Evolutionary conservation across 441 rosid genomes (phyloP).

Genomic region (Eutrema salsugineum): DNA sequence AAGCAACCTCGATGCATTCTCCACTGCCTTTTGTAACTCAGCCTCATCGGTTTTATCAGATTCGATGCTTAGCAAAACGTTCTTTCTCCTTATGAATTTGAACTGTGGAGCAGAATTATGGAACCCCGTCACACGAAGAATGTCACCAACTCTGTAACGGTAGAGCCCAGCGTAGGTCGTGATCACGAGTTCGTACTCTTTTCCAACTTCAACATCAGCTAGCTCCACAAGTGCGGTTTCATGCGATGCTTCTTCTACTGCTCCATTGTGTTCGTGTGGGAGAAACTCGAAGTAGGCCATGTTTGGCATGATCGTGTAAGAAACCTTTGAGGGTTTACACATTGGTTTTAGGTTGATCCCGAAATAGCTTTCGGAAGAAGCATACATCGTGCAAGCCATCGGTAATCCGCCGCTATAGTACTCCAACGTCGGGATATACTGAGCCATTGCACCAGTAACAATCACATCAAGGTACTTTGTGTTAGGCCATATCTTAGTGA

Average conservation of each 20-base stretch:
- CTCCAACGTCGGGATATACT: slow-evolving; percentile 61
- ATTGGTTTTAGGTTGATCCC: slow-evolving; percentile 68
- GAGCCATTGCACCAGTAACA: slow-evolving; percentile 76
- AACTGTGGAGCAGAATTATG: slow-evolving; percentile 60
- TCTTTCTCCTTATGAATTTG: slow-evolving; percentile 55
- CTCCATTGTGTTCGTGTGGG: slow-evolving; percentile 36
- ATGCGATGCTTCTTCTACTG: slow-evolving; percentile 27
- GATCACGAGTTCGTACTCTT: slow-evolving; percentile 61
- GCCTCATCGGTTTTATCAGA: slow-evolving; percentile 65
- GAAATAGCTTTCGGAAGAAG: slow-evolving; percentile 71
- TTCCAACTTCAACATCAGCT: slow-evolving; percentile 47
- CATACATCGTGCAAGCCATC: slow-evolving; percentile 69
- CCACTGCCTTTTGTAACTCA: slow-evolving; percentile 60
- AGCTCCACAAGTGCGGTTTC: slow-evolving; percentile 49
- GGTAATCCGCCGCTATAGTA: slow-evolving; percentile 61
- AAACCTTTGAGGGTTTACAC: slow-evolving; percentile 62
- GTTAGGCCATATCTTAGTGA: slow-evolving; percentile 68
- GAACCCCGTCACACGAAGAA: slow-evolving; percentile 55
- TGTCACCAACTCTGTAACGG: slow-evolving; percentile 66
- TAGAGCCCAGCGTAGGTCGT: slow-evolving; percentile 60
- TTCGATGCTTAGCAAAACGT: slow-evolving; percentile 65
- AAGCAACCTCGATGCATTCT: slow-evolving; percentile 47
- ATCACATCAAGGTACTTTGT: slow-evolving; percentile 67
- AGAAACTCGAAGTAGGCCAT: slow-evolving; percentile 70
- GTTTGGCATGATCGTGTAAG: slow-evolving; percentile 76